Base-by-base conservation (phyloP, 352 stramenopile genomes). In the Pythium angustatum region DNA sequence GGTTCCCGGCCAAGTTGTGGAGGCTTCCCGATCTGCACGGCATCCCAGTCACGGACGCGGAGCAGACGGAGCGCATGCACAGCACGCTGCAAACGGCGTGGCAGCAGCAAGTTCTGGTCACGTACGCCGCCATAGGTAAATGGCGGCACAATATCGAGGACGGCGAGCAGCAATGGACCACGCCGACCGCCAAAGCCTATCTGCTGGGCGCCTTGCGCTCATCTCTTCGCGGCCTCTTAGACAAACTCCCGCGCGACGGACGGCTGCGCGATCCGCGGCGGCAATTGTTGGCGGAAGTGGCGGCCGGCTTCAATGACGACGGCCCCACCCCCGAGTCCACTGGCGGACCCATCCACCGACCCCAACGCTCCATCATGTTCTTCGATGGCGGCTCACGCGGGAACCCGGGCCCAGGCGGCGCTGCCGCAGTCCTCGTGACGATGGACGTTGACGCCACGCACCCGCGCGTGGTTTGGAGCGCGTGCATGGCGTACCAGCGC, bases 341-440 rank as follows among this genome's bases (percentile, higher is more conserved):
- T 19, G 11, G 34, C 34, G 34, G 15, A n/a, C n/a, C n/a, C n/a
- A n/a, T n/a, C n/a, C n/a, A n/a, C n/a, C n/a, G n/a, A n/a, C n/a
- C 15, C 38, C 15, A 44, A 7, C 12, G 38, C 2, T 19, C 5
- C 10, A 7, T 44, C 9, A 21, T 50, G 9, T 64, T 57, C 26
- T 64, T 58, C 15, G 45, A 64, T 36, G 57, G 57, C 11, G 34
- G 57, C 19, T 64, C 57, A 3, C 12, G 45, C 1, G 56, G 56
- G 0, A 63, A 63, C 22, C 56, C 56, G 3, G 56, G 56, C 3
- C 56, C 56, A 5, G 56, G 56, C 4, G 56, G 56, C 10, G 43
- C 43, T 1, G 56, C 44, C 4, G 31, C 45, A 2, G 56, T 56
- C 12, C 38, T 53, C 24, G 26, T 60, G 17, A 30, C 26, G 28